These are phyloP conservation scores for Neurospora sp. DNA, from an alignment of 495 filamentous ascomycete genomes.

Conservation along the genomic window DNA sequence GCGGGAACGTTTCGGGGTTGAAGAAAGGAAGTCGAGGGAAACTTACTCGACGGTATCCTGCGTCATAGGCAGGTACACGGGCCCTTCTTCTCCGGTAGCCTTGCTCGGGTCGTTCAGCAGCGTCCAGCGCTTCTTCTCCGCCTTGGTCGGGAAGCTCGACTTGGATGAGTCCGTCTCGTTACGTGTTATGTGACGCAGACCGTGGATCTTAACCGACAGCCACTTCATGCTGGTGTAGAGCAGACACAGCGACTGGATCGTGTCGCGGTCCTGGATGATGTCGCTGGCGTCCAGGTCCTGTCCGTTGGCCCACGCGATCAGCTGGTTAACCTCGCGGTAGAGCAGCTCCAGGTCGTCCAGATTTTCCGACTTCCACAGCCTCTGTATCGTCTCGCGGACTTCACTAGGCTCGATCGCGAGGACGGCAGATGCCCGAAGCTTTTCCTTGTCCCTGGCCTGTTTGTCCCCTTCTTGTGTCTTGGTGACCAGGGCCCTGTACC, in stretches of 20 bases:
- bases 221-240: constrained; percentile 97
- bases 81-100: constrained; percentile 34
- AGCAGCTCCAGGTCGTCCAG: constrained; percentile 31
- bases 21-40: background rate
- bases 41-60: constrained; percentile 65
- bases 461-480: constrained; percentile 34
- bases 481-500: constrained; percentile 67
- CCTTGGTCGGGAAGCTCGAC: constrained; percentile 30
- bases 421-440: constrained; percentile 60
- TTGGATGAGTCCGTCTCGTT: constrained; percentile 44
- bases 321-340: constrained; percentile 56
- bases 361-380: constrained; percentile 47
- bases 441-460: constrained; percentile 24
- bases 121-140: constrained; percentile 67
- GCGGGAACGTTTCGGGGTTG: background rate
- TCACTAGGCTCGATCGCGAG: constrained; percentile 57
- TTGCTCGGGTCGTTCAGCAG: constrained; percentile 52
- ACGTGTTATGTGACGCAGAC: constrained; percentile 63
- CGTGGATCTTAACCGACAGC: constrained; percentile 69
- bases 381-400: constrained; percentile 52
- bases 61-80: constrained; percentile 84
- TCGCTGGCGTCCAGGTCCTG: constrained; percentile 59
- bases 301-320: constrained; percentile 54
- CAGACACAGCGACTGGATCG: constrained; percentile 70
- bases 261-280: constrained; percentile 82